Conservation (phyloP, 129 eudicot species). For the Oenanthe sinensis region DNA sequence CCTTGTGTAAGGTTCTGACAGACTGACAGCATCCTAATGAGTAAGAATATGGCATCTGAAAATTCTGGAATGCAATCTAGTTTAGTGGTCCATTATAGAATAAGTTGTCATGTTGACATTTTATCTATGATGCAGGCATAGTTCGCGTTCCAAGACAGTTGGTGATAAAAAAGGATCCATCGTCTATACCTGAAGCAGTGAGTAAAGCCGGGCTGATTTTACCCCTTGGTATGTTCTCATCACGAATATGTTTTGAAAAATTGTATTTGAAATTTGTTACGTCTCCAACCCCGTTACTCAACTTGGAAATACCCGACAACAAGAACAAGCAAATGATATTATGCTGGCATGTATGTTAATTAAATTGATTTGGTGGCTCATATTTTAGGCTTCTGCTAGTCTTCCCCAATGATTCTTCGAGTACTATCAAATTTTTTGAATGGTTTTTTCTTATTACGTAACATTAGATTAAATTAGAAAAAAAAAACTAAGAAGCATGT, state of each 20-base stretch:
- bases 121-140: conserved; percentile 45
- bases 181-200: conserved; percentile 70
- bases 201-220: conserved; percentile 60
- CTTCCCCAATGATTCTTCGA: not conserved
- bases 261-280: not conserved
- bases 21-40: not conserved
- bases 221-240: conserved; percentile 63
- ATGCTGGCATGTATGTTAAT: not conserved
- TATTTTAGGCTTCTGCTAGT: not conserved
- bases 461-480: not conserved
- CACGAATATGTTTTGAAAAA: not conserved
- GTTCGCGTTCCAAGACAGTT: conserved; percentile 79
- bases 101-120: not conserved
- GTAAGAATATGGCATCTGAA: not conserved
- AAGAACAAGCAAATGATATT: not conserved
- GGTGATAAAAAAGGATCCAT: conserved; percentile 79
- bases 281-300: not conserved
- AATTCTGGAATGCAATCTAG: not conserved
- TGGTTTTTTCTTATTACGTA: not conserved
- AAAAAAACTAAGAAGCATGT: not conserved
- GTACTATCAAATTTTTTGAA: not conserved
- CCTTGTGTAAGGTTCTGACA: not conserved
- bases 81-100: not conserved
- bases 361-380: not conserved
- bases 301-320: not conserved